Evolutionary conservation across 2,329 filamentous ascomycete species (phyloP), one percentile per base, ranked within the genome.

Genomic region (Botryotinia calthae): DNA sequence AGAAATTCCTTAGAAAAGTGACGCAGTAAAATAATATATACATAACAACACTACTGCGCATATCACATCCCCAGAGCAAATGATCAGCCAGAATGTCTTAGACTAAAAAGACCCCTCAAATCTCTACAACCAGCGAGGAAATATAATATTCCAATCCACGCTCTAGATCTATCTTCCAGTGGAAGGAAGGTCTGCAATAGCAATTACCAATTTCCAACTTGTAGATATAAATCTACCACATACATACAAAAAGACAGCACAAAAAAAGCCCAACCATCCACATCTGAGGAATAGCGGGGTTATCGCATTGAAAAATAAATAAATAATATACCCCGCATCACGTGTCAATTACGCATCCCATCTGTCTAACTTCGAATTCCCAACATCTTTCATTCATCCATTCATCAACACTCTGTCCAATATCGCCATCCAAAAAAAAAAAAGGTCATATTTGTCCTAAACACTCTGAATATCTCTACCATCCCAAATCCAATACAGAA

Each of bases 241-340:
- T 37, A 37, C 37, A 28, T 56, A 56, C 3, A 56, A 28, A 5
- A 54, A n/a, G 48, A n/a, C 6, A 54, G 12, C n/a, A 2, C 28
- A 28, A 28, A 6, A 18, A 28, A 28, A 54, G 12, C 51, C 4
- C n/a, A 9, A 56, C 51, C n/a, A 28, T 56, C 14, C 4, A 5
- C n/a, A 56, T 28, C 51, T 37, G 12, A n/a, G 12, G 18, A 42
- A 44, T 20, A 31, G 61, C 40, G 61, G 61, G 61, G 61, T 63
- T n/a, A 6, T 56, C 14, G n/a, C 51, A 22, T 22, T 34, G 22
- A 5, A 59, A 59, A 5, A 59, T 9, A 22, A 20, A 5, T 12
- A 28, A 44, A 44, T 28, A 31, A 12, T 4, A n/a, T 64, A 64
- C 61, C 61, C 61, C 61, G 61, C 61, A 46, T 64, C 61, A 64